A percentile compares a stretch with the other conserved stretches of the same genome.
These are phyloP conservation scores for Nepenthes gracilis DNA, from an alignment of 148 eudicot species.

Conservation along the genomic window DNA sequence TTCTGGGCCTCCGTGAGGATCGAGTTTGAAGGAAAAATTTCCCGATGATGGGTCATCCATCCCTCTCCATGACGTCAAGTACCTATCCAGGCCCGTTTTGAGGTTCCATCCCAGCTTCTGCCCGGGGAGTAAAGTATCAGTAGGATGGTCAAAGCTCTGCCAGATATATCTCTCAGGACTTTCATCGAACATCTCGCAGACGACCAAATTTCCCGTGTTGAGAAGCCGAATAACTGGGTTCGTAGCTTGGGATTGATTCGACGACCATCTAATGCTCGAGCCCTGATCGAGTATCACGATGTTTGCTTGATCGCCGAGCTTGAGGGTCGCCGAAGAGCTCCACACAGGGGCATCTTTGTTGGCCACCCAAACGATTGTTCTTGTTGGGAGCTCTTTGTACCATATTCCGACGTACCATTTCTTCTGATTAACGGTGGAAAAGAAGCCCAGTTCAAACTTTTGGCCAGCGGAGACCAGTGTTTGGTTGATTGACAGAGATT, in stretches of 20 bases:
- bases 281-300: constrained; percentile 11
- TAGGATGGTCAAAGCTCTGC: constrained; percentile 29
- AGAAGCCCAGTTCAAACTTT: background rate
- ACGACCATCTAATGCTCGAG: constrained; percentile 3
- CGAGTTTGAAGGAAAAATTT: constrained; percentile 15
- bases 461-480: background rate
- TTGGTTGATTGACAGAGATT: background rate
- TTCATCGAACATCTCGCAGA: constrained; percentile 12
- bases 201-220: constrained; percentile 32
- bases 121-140: constrained; percentile 24
- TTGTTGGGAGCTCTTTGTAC: constrained; percentile 20
- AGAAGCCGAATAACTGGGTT: constrained; percentile 20
- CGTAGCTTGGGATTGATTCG: background rate
- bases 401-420: constrained; percentile 15
- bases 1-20: constrained; percentile 35
- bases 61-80: constrained; percentile 20
- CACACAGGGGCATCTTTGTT: constrained; percentile 23
- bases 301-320: constrained; percentile 8
- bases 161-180: constrained; percentile 13
- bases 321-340: constrained; percentile 8
- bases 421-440: background rate
- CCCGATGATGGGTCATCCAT: constrained; percentile 22
- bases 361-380: constrained; percentile 27
- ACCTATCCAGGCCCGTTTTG: constrained; percentile 19
- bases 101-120: constrained; percentile 25